phyloP scores from a whole-genome alignment of 306 rosid species.

The Prinsepia uniflora region DNA sequence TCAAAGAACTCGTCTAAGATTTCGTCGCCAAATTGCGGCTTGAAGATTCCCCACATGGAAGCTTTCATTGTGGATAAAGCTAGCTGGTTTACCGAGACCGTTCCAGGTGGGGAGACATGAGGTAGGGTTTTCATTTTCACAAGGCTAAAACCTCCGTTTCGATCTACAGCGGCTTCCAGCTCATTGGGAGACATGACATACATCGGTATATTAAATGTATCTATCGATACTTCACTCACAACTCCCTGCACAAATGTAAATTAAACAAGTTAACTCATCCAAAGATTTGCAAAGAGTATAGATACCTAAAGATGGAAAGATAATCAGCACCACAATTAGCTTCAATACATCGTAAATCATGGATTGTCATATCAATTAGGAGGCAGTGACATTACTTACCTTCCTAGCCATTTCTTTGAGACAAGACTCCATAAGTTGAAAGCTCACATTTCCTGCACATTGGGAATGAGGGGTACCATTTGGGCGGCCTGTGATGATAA shows the following conservation, averaged over 20 bases:
- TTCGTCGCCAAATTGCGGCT: conserved; percentile 12
- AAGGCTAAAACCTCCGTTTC: conserved; percentile 9
- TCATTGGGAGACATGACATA: conserved; percentile 9
- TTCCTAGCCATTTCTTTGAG: conserved; percentile 33
- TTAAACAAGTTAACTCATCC: no score
- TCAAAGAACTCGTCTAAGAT: conserved; percentile 20
- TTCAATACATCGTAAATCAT: no score
- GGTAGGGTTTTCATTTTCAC: neutral
- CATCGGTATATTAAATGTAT: neutral
- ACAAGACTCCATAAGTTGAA: conserved; percentile 19
- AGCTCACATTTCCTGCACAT: neutral
- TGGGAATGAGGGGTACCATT: conserved; percentile 11
- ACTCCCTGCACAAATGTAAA: neutral
- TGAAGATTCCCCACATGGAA: neutral
- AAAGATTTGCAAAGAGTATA: no score
- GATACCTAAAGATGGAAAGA: no score
- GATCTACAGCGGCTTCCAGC: conserved; percentile 2
- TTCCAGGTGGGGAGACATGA: no score
- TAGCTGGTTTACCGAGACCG: conserved; percentile 1
- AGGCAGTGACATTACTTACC: conserved; percentile 16
- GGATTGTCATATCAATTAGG: no score
- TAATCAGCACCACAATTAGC: no score
- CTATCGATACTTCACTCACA: conserved; percentile 2
- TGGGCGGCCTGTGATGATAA: conserved; percentile 12
- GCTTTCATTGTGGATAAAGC: neutral